Percentiles rank a stretch among this genome's conserved stretches.
Conservation (phyloP, 768 basidiomycete genomes). For the Tephrocybe rancida region DNA sequence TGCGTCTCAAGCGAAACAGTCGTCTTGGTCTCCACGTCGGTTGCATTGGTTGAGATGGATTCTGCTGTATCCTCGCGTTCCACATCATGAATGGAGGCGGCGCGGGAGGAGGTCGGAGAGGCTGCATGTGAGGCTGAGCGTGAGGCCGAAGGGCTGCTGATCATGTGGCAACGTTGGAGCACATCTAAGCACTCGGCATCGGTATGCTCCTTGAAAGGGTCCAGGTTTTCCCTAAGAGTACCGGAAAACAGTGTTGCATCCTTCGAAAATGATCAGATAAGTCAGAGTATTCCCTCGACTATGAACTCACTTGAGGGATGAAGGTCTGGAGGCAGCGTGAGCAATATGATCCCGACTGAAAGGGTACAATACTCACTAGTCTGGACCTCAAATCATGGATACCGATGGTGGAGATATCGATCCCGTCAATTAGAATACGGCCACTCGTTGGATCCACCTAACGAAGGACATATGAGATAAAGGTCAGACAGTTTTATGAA, state of each 20-base stretch:
- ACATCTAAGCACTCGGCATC: slow-evolving; percentile 83
- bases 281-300: too few species aligned
- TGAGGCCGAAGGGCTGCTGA: slow-evolving; percentile 54
- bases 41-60: slow-evolving; percentile 44
- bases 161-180: slow-evolving; percentile 79
- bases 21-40: slow-evolving; percentile 59
- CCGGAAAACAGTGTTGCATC: slow-evolving; percentile 83
- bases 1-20: slow-evolving; percentile 72
- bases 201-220: slow-evolving; percentile 80
- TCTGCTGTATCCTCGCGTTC: slow-evolving; percentile 42
- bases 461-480: slow-evolving; percentile 3
- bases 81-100: slow-evolving; percentile 40
- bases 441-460: slow-evolving; percentile 78
- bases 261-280: slow-evolving; percentile 19
- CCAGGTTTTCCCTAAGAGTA: slow-evolving; percentile 73
- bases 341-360: neutral
- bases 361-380: slow-evolving; percentile 47
- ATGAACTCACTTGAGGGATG: slow-evolving; percentile 58
- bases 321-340: slow-evolving; percentile 55
- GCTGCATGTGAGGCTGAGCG: slow-evolving; percentile 43
- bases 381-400: slow-evolving; percentile 79
- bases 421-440: slow-evolving; percentile 81
- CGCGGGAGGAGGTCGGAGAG: slow-evolving; percentile 47
- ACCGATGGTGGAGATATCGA: slow-evolving; percentile 86
- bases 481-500: neutral